Conservation (phyloP, 2,329 filamentous ascomycete species). For the Sclerotinia minor region DNA sequence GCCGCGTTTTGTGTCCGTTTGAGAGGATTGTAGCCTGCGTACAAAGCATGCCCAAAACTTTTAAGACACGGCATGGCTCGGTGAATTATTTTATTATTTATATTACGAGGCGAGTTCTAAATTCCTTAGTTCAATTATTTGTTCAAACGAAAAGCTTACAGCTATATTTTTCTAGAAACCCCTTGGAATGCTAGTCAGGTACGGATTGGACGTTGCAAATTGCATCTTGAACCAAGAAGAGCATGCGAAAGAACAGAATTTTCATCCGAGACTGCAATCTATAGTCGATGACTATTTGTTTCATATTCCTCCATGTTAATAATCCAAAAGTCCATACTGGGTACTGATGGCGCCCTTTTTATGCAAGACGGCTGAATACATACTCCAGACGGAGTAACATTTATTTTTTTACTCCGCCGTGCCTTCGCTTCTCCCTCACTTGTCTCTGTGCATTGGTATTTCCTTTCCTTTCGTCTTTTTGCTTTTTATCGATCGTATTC, state of each 20-base stretch:
- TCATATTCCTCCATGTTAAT: slow-evolving; percentile 10
- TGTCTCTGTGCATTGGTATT: neutral
- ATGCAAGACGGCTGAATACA: slow-evolving; percentile 19
- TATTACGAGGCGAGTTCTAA: slow-evolving; percentile 2
- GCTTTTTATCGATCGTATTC: slow-evolving; percentile 1
- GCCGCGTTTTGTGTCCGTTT: slow-evolving; percentile 5
- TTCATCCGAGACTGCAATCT: slow-evolving; percentile 8
- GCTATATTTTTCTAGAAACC: neutral
- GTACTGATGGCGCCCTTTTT: slow-evolving; percentile 6
- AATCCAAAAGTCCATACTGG: slow-evolving; percentile 1
- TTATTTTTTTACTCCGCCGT: slow-evolving; percentile 2
- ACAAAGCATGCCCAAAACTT: slow-evolving; percentile 8
- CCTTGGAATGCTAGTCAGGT: neutral
- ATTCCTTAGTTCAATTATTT: neutral
- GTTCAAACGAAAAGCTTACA: neutral
- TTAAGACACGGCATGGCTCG: slow-evolving; percentile 8
- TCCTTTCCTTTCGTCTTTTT: neutral
- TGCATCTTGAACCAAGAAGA: neutral
- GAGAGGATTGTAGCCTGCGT: slow-evolving; percentile 3
- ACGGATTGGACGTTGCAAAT: neutral
- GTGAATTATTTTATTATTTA: neutral
- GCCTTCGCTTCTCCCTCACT: slow-evolving; percentile 15
- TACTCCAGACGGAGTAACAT: neutral
- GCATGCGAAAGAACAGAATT: slow-evolving; percentile 6
- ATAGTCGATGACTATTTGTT: slow-evolving; percentile 8